Percentiles rank a stretch among this genome's conserved stretches.
phyloP scores from a whole-genome alignment of 306 rosid genomes.

The Glycine latifolia region DNA sequence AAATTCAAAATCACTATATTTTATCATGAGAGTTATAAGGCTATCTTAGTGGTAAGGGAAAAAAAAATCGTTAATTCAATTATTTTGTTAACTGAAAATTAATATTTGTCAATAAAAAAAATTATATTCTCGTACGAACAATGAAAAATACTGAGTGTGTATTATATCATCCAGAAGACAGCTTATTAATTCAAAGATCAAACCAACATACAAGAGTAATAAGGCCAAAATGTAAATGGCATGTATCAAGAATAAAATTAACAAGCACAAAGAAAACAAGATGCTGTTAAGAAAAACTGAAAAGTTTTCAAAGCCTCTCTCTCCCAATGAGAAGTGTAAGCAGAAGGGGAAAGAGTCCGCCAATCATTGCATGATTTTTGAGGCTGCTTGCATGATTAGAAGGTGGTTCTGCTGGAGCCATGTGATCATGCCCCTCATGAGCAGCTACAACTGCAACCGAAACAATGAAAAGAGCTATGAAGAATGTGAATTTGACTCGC shows the following conservation, averaged over 20 bases:
- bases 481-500: slow-evolving; percentile 39
- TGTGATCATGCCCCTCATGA: slow-evolving; percentile 44
- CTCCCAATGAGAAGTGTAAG: slow-evolving; percentile 44
- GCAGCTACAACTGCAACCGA: slow-evolving; percentile 50
- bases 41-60: too few species aligned
- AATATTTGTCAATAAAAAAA: too few species aligned
- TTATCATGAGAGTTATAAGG: too few species aligned
- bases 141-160: not conserved
- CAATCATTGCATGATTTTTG: slow-evolving; percentile 42
- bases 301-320: slow-evolving; percentile 35
- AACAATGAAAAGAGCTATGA: slow-evolving; percentile 45
- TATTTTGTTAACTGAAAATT: too few species aligned
- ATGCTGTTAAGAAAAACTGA: not conserved
- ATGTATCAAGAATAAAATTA: not conserved
- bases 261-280: slow-evolving; percentile 2
- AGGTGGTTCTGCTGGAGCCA: slow-evolving; percentile 46
- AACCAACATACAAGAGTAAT: not conserved
- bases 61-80: too few species aligned
- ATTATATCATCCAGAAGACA: not conserved
- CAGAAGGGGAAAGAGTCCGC: slow-evolving; percentile 46
- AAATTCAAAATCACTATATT: too few species aligned
- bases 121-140: not conserved
- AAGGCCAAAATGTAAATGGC: slow-evolving; percentile 5
- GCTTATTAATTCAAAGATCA: slow-evolving; percentile 10
- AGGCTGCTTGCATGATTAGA: slow-evolving; percentile 40